phyloP scores from a whole-genome alignment of 2,329 filamentous ascomycete genomes.

The Fusarium paranaense region DNA sequence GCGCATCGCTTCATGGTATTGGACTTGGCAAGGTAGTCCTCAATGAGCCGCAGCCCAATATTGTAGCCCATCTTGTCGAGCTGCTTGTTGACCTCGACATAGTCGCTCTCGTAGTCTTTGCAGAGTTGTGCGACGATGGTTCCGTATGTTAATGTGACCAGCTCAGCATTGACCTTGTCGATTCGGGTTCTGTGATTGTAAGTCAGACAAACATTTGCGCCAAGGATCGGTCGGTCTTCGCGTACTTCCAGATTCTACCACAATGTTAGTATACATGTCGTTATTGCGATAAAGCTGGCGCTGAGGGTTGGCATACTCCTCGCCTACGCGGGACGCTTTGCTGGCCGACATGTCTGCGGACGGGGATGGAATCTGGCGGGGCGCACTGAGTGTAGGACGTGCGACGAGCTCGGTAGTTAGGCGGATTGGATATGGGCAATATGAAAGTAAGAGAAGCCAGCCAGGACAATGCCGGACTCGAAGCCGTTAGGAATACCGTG shows the following conservation, averaged over 20 bases:
- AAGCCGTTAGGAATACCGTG: not conserved
- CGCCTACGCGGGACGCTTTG: constrained; percentile 71
- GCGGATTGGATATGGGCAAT: not conserved
- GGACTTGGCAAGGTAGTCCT: constrained; percentile 97
- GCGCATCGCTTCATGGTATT: constrained; percentile 88
- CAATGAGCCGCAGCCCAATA: constrained; percentile 93
- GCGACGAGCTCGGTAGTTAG: not conserved
- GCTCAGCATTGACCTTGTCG: constrained; percentile 97
- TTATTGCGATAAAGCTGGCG: constrained; percentile 9
- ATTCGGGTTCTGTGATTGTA: constrained; percentile 78
- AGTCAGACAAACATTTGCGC: constrained; percentile 22
- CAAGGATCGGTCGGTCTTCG: constrained; percentile 31
- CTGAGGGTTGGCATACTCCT: constrained; percentile 63
- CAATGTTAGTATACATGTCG: constrained; percentile 43
- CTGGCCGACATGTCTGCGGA: constrained; percentile 64
- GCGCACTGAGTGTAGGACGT: not conserved
- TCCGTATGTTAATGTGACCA: constrained; percentile 97
- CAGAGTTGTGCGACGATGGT: constrained; percentile 97
- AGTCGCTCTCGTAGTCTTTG: constrained; percentile 95
- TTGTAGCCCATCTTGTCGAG: constrained; percentile 99
- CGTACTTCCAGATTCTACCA: constrained; percentile 91
- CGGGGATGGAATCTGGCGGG: not conserved
- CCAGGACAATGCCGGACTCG: not conserved
- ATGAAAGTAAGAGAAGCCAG: not conserved
- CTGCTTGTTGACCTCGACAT: constrained; percentile 95